Conservation (phyloP, 345 rosid genomes). For the Moricandia moricandioides region DNA sequence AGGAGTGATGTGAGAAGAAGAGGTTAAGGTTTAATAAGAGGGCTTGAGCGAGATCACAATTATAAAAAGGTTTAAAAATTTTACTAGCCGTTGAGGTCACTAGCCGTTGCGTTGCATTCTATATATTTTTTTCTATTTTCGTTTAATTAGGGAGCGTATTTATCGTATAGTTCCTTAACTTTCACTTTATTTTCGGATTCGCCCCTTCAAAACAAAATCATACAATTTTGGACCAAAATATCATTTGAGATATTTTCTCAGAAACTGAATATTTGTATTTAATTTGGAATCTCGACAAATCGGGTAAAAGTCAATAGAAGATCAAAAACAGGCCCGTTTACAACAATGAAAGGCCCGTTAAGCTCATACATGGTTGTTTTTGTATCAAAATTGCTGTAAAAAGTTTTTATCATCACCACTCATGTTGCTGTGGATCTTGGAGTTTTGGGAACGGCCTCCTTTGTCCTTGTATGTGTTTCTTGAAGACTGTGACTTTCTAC, state of each 20-base stretch:
- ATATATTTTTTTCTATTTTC: constrained; percentile 15
- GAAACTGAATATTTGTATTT: neutral
- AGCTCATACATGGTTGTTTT: neutral
- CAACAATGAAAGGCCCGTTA: constrained; percentile 10
- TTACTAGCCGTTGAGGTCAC: constrained; percentile 68
- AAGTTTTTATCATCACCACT: constrained; percentile 45
- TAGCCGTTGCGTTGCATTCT: constrained; percentile 58
- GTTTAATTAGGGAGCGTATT: constrained; percentile 16
- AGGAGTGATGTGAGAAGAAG: constrained; percentile 28
- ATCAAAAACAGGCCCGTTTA: neutral
- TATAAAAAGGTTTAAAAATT: constrained; percentile 29
- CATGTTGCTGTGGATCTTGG: constrained; percentile 57
- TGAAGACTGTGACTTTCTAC: constrained; percentile 52
- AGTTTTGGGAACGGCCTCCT: constrained; percentile 65
- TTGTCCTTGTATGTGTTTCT: constrained; percentile 80
- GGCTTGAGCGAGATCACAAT: neutral
- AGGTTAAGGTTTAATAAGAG: constrained; percentile 33
- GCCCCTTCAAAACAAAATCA: constrained; percentile 1
- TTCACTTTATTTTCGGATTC: neutral
- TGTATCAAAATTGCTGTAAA: constrained; percentile 18
- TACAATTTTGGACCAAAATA: neutral
- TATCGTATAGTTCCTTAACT: constrained; percentile 5
- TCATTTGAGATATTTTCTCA: neutral
- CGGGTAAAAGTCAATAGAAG: neutral
- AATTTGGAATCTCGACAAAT: neutral